phyloP scores from a whole-genome alignment of 2,329 filamentous ascomycete genomes.

The Coniochaeta sp. region DNA sequence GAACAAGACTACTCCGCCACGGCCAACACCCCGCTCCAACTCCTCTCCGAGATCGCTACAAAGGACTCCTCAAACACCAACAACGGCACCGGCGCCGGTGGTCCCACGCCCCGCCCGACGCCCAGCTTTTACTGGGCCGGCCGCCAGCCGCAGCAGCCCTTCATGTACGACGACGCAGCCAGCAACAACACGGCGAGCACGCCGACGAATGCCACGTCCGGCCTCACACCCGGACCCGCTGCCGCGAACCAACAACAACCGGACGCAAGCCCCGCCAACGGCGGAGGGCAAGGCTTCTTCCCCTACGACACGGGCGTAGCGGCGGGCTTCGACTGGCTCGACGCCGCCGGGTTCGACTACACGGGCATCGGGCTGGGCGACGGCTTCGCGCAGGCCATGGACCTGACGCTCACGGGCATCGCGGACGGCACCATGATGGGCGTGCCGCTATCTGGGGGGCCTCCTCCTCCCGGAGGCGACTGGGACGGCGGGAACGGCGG shows the following conservation, averaged over 20 bases:
- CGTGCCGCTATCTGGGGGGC: not conserved
- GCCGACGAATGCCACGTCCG: not conserved
- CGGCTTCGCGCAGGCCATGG: constrained; percentile 36
- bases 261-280: too few species aligned
- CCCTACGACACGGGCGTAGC: too few species aligned
- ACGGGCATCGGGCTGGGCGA: constrained; percentile 22
- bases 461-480: too few species aligned
- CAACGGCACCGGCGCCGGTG: constrained; percentile 8
- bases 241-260: constrained; percentile 9
- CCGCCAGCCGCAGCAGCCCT: constrained; percentile 19
- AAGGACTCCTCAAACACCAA: too few species aligned
- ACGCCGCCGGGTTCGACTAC: constrained; percentile 24
- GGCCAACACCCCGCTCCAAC: constrained; percentile 45
- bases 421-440: constrained; percentile 15
- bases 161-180: constrained; percentile 24
- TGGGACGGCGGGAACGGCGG: constrained; percentile 14
- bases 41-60: constrained; percentile 51
- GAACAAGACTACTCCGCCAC: constrained; percentile 14
- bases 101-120: not conserved
- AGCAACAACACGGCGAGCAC: not conserved
- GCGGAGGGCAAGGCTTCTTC: too few species aligned
- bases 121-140: constrained; percentile 9
- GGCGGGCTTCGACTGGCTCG: too few species aligned
- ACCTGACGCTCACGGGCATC: constrained; percentile 30
- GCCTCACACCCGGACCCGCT: constrained; percentile 2